Conservation (phyloP, 805 yeast genomes). For the Candida morakotiae region DNA sequence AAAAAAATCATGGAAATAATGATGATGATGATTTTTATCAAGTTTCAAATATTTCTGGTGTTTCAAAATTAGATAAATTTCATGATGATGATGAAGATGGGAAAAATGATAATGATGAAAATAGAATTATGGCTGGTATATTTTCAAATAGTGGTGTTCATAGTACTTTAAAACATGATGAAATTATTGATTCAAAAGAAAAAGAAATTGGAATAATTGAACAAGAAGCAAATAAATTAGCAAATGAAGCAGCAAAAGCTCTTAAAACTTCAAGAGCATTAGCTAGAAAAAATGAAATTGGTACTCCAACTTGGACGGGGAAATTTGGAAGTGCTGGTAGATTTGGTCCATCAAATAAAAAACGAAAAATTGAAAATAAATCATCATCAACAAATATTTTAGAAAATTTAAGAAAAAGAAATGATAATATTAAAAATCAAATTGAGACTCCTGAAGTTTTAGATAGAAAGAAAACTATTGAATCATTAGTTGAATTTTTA, state of each 20-base stretch:
- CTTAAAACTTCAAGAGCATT: constrained; percentile 56
- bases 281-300: constrained; percentile 48
- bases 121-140: constrained; percentile 67
- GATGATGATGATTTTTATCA: constrained; percentile 71
- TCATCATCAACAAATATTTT: constrained; percentile 48
- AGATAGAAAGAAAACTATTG: constrained; percentile 21
- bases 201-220: constrained; percentile 56
- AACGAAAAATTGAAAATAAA: constrained; percentile 9
- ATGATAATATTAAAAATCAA: constrained; percentile 21
- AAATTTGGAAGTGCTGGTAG: constrained; percentile 82
- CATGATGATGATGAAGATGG: constrained; percentile 35
- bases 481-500: constrained; percentile 39
- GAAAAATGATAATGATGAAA: constrained; percentile 41
- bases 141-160: constrained; percentile 71
- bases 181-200: constrained; percentile 51
- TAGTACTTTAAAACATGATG: constrained; percentile 74
- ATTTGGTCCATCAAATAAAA: constrained; percentile 30
- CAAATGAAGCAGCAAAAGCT: constrained; percentile 50
- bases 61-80: constrained; percentile 64
- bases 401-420: constrained; percentile 42
- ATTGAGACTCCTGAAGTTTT: constrained; percentile 18
- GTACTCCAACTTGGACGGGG: constrained; percentile 97
- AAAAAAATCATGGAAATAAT: constrained; percentile 34
- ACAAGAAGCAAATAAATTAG: constrained; percentile 56
- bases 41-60: constrained; percentile 66